Evolutionary conservation across 306 rosid genomes (phyloP).

Genomic region (Quercus aquifolioides): DNA sequence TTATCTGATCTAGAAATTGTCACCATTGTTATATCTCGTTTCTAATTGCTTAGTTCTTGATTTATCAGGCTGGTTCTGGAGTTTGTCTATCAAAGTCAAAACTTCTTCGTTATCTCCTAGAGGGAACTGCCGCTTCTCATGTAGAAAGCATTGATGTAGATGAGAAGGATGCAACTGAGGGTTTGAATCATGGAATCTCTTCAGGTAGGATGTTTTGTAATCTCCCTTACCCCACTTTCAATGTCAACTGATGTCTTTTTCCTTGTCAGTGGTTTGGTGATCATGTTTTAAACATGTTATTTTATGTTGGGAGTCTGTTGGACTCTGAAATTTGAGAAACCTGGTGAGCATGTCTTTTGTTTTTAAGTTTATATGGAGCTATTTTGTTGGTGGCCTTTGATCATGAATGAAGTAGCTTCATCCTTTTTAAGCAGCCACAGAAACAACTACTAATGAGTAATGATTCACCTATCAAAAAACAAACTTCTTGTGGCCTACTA

Average conservation of each 20-base stretch:
- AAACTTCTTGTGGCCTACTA: background rate
- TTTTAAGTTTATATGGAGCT: background rate
- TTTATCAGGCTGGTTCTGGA: slow-evolving; percentile 60
- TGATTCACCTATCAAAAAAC: too few relatives aligned
- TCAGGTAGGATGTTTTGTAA: slow-evolving; percentile 37
- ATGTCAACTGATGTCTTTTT: slow-evolving; percentile 9
- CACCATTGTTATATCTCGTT: background rate
- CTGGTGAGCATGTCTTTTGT: background rate
- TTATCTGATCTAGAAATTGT: background rate
- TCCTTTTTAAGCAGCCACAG: background rate
- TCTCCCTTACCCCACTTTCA: background rate
- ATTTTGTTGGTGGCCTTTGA: background rate
- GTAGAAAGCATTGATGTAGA: slow-evolving; percentile 40
- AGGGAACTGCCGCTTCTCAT: slow-evolving; percentile 70
- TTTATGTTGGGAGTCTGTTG: background rate
- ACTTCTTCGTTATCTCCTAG: slow-evolving; percentile 54
- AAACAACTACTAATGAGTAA: background rate
- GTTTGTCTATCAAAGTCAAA: slow-evolving; percentile 53
- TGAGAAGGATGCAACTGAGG: slow-evolving; percentile 43
- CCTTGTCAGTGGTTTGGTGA: slow-evolving; percentile 8
- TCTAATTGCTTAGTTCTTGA: slow-evolving; percentile 13
- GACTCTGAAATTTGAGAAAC: slow-evolving; percentile 11
- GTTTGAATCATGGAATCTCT: slow-evolving; percentile 20
- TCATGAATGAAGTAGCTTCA: background rate
- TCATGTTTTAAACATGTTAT: background rate